These are phyloP conservation scores for Suillus alpinus DNA, from an alignment of 768 basidiomycete species.

Conservation along the genomic window DNA sequence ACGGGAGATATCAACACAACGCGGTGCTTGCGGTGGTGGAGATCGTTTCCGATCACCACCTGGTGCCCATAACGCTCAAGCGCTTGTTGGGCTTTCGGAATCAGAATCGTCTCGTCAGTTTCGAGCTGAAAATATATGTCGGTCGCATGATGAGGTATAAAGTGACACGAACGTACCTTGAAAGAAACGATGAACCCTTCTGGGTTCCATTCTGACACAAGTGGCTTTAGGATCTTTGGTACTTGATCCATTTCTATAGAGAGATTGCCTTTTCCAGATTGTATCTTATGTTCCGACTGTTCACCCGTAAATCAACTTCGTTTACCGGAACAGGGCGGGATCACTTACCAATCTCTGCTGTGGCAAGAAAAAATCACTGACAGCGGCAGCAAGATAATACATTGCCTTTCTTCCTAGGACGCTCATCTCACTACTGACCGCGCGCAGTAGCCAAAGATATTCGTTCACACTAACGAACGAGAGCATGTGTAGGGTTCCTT, in stretches of 20 bases:
- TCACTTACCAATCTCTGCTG: conserved; percentile 78
- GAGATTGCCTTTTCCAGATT: conserved; percentile 91
- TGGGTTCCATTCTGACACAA: conserved; percentile 92
- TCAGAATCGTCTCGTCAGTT: conserved; percentile 77
- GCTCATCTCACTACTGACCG: conserved; percentile 76
- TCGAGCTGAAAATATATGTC: conserved; percentile 63
- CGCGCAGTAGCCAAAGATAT: conserved; percentile 89
- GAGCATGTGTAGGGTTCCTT: conserved; percentile 76
- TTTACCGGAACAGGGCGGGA: not conserved
- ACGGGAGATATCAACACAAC: conserved; percentile 83
- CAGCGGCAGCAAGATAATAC: conserved; percentile 98
- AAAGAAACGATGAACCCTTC: conserved; percentile 94
- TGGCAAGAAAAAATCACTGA: conserved; percentile 97
- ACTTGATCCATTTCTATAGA: conserved; percentile 99
- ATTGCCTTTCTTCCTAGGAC: conserved; percentile 67
- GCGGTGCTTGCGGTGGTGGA: conserved; percentile 87
- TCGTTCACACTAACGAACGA: conserved; percentile 95
- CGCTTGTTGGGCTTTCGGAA: conserved; percentile 88
- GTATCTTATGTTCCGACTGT: conserved; percentile 97
- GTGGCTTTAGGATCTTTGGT: conserved; percentile 89
- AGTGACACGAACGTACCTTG: conserved; percentile 57
- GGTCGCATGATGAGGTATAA: not conserved
- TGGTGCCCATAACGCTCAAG: conserved; percentile 96
- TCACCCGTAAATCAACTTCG: conserved; percentile 1
- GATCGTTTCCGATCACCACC: conserved; percentile 93